Base-by-base conservation (phyloP, 345 rosid species). In the Aethionema arabicum region DNA sequence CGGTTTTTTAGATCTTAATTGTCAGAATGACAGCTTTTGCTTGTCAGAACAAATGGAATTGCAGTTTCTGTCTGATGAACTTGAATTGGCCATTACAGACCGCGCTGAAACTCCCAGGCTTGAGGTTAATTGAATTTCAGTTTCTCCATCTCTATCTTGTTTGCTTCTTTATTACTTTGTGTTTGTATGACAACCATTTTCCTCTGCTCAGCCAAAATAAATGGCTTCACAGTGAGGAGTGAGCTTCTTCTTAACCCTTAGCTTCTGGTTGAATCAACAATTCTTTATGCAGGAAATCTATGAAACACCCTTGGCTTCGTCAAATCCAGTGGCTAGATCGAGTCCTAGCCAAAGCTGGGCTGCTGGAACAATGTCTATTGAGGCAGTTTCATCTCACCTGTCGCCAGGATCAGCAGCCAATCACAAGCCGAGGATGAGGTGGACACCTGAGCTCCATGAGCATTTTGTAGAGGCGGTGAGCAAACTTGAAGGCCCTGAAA, bases 401-500 rank as follows among this genome's bases (percentile, higher is more conserved):
- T 72, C 82, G 57, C 73, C 85, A 16, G 78, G 66, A 9, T 44
- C 80, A 30, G 67, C 79, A 45, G 57, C 82, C 30, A 80, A 74
- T 11, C 88, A 76, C 68, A 91, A 84, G 72, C 82, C 85, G 42
- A 85, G 96, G 68, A 91, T 88, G 98, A 83, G 98, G 71, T 91
- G 98, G 98, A 88, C 91, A 10, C 91, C 91, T 66, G 88, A 88
- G 76, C 95, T 88, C 66, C 96, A 91, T 11, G 91, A 84, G 48
- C 49, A 77, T 62, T 84, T 84, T 76, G 56, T 88, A 4, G 85
- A 81, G 56, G 87, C 98, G 12, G 91, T 88, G 57, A 66, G 12
- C 67, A 80, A 79, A 67, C 91, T 91, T 75, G 96, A 86, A 55
- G 98, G 98, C 44, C 86, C 98, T 59, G 98, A 91, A 66, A 91